Conservation (phyloP, 192 early-diverging fungal species). For the Podila epigama region DNA sequence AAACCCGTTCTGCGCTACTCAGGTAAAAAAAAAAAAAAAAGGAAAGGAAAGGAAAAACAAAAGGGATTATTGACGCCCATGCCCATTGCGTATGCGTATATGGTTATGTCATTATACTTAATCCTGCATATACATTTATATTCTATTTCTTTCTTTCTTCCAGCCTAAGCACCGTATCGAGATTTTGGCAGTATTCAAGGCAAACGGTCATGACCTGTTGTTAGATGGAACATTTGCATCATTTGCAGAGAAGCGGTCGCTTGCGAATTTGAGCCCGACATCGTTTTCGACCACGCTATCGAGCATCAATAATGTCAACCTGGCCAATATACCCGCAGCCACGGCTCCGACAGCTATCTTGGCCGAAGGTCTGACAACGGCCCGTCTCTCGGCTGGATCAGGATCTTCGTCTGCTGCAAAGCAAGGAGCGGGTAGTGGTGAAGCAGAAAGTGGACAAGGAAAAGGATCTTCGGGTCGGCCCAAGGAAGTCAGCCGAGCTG, state of each 20-base stretch:
- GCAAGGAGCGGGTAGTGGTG: too few species aligned
- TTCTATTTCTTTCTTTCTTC: conserved; percentile 2
- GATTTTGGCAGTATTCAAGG: conserved; percentile 56
- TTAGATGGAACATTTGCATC: conserved; percentile 60
- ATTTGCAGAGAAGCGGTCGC: conserved; percentile 51
- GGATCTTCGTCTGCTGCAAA: too few species aligned
- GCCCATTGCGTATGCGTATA: too few species aligned
- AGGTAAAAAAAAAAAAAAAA: conserved; percentile 40
- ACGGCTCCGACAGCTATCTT: conserved; percentile 26
- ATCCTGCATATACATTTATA: not conserved
- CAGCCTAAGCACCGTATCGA: conserved; percentile 59
- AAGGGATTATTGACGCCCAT: too few species aligned
- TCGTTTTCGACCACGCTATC: conserved; percentile 17
- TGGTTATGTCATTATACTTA: not conserved
- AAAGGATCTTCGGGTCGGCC: not conserved
- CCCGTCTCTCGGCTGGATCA: too few species aligned
- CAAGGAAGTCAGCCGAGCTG: not conserved
- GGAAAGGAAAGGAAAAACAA: not conserved
- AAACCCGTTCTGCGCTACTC: conserved; percentile 59
- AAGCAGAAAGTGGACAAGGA: too few species aligned
- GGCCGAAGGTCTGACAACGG: conserved; percentile 22
- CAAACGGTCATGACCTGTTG: conserved; percentile 52
- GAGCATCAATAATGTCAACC: conserved; percentile 37
- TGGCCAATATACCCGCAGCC: conserved; percentile 52
- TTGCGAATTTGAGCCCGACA: conserved; percentile 27